phyloP scores from a whole-genome alignment of 2,329 filamentous ascomycete species.

The Blastomyces parvus region DNA sequence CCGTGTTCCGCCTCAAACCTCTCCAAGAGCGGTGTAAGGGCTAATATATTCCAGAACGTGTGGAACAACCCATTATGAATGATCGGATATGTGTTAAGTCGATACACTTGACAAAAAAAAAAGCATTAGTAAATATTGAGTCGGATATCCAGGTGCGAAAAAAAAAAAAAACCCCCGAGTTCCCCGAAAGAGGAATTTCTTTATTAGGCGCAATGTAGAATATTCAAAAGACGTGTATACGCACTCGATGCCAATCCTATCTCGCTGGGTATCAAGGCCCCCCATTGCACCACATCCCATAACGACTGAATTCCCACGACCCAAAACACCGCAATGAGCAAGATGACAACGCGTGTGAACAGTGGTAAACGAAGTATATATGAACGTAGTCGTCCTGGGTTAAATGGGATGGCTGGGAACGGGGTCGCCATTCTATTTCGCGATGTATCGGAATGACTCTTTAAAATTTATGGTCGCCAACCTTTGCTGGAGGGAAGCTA shows the following conservation, averaged over 20 bases:
- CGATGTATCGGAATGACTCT: neutral
- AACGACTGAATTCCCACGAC: conserved; percentile 57
- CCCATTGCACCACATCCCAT: conserved; percentile 68
- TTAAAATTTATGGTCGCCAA: neutral
- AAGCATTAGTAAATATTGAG: conserved; percentile 3
- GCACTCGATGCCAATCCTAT: conserved; percentile 61
- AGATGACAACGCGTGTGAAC: conserved; percentile 64
- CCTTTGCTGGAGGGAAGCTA: neutral
- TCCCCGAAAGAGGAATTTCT: neutral
- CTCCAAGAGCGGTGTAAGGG: conserved; percentile 79
- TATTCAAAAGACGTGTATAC: conserved; percentile 26
- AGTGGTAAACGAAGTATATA: conserved; percentile 80
- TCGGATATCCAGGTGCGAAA: neutral
- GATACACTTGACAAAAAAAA: conserved; percentile 56
- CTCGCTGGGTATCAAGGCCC: conserved; percentile 66
- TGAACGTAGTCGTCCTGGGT: conserved; percentile 62
- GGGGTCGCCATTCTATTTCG: conserved; percentile 36
- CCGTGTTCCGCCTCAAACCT: conserved; percentile 89
- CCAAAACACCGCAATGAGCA: conserved; percentile 61
- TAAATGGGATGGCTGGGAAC: conserved; percentile 52
- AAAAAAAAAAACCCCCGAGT: neutral
- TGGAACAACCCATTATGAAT: conserved; percentile 78
- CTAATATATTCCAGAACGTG: conserved; percentile 65
- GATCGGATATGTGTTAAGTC: conserved; percentile 84
- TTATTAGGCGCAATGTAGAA: neutral